Evolutionary conservation across 108 stramenopile species (phyloP).

Genomic region (Nannochloropsis gaditana): DNA sequence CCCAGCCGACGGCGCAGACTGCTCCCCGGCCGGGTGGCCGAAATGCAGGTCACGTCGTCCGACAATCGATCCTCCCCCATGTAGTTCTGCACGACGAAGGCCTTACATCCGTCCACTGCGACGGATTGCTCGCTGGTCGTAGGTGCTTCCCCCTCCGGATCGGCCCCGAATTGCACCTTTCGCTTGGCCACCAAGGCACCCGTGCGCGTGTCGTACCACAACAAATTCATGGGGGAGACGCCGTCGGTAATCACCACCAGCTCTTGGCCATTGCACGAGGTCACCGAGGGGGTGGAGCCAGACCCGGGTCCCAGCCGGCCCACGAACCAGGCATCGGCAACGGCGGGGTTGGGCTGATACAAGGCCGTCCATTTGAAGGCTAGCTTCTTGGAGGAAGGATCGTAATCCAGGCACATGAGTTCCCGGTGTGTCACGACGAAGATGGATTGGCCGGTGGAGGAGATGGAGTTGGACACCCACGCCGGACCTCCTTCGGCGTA

Average conservation of each 20-base stretch:
- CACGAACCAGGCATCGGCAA: neutral
- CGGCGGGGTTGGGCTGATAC: neutral
- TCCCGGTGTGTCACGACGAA: neutral
- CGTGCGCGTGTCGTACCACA: neutral
- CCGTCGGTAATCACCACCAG: neutral
- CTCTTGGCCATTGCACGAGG: slow-evolving; percentile 9
- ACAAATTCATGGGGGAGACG: neutral
- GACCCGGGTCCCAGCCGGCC: slow-evolving; percentile 2
- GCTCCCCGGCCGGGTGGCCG: neutral
- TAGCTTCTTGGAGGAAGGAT: neutral
- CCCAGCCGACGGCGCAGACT: neutral
- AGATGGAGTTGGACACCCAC: neutral
- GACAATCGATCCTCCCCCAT: neutral
- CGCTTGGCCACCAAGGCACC: neutral
- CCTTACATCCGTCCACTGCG: neutral
- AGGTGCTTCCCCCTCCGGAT: neutral
- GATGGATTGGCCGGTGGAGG: neutral
- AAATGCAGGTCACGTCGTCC: neutral
- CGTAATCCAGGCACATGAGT: neutral
- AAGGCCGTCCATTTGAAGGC: neutral
- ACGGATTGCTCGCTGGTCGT: neutral
- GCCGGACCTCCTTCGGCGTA: neutral
- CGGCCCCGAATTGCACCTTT: neutral
- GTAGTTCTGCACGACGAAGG: neutral
- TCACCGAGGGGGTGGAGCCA: neutral